Evolutionary conservation across 106 monocot species (phyloP), one percentile per base, ranked within the genome.

Genomic region (Triglochin maritima): DNA sequence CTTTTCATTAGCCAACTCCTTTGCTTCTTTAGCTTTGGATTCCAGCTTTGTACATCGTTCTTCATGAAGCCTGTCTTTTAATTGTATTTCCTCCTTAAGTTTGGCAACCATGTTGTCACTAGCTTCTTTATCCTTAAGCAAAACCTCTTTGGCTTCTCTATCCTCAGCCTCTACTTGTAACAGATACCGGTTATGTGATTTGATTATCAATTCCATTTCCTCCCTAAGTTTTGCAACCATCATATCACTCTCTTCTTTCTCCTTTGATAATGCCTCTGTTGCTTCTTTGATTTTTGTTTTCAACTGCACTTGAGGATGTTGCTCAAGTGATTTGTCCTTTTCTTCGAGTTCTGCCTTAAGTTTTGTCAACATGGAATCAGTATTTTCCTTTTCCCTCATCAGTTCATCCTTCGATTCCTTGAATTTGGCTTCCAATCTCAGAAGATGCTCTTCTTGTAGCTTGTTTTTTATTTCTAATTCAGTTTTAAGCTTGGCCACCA

Each of bases 81-180:
- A 52, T 66, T 86, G 82, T 4, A 86, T 49, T 5, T 82, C 76
- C 44, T 70, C 49, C 49, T 73, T 73, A 50, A 86, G 79, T 59
- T 73, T 51, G 47, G 66, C 62, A 64, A 82, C 77, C 49, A 73
- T 55, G 13, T 52, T 44, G 54, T 79, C 82, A 63, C 46, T 63
- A 13, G 68, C 66, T 68, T 95, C 87, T 48, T 87, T 95, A 15
- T 90, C 94, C 65, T 76, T 90, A 43, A 76, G 61, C 56, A 90
- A 76, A 49, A 73, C 59, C 57, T 85, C 79, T 64, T 64, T 64
- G 6, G 64, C 64, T 64, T 64, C 64, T 49, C 5, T 13, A 64
- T 46, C n/a, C 46, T 12, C 46, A 47, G 11, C 10, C 47, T 46
- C 46, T 49, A 64, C n/a, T 13, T 46, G 13, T n/a, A 46, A 9